A percentile compares a stretch with the other conserved stretches of the same genome.
Evolutionary conservation across 129 eudicot genomes (phyloP).

Genomic region (Centrapalus pauciflorus): DNA sequence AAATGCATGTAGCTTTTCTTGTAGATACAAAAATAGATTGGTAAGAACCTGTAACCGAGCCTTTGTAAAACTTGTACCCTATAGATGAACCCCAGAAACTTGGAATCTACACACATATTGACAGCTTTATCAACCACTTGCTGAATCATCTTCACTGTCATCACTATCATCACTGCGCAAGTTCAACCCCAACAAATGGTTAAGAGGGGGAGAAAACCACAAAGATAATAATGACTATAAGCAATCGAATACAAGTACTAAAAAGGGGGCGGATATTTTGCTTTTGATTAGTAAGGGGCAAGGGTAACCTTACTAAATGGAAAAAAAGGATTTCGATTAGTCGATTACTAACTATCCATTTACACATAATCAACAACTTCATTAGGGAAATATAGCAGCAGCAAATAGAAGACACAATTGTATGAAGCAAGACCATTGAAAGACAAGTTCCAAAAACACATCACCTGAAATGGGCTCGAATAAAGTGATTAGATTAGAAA

Average conservation of each 20-base stretch:
- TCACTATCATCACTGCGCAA: conserved; percentile 75
- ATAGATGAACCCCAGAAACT: conserved; percentile 14
- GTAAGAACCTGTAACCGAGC: neutral
- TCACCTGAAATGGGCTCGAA: no score
- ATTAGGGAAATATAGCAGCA: no score
- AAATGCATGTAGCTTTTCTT: conserved; percentile 17
- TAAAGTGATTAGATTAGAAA: no score
- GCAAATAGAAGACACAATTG: no score
- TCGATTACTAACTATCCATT: no score
- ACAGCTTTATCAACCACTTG: conserved; percentile 40
- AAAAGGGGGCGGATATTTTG: neutral
- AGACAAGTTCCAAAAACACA: no score
- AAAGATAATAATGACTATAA: neutral
- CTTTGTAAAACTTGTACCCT: conserved; percentile 16
- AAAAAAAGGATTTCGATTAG: no score
- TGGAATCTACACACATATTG: conserved; percentile 23
- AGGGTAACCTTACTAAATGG: no score
- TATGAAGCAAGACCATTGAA: no score
- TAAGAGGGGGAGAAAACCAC: neutral
- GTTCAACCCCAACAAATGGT: neutral
- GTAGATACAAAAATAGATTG: conserved; percentile 28
- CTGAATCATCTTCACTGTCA: conserved; percentile 67
- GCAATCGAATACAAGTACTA: neutral
- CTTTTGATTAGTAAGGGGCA: no score
- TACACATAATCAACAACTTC: no score